Base-by-base conservation (phyloP, 306 rosid genomes). In the Corylus americana region DNA sequence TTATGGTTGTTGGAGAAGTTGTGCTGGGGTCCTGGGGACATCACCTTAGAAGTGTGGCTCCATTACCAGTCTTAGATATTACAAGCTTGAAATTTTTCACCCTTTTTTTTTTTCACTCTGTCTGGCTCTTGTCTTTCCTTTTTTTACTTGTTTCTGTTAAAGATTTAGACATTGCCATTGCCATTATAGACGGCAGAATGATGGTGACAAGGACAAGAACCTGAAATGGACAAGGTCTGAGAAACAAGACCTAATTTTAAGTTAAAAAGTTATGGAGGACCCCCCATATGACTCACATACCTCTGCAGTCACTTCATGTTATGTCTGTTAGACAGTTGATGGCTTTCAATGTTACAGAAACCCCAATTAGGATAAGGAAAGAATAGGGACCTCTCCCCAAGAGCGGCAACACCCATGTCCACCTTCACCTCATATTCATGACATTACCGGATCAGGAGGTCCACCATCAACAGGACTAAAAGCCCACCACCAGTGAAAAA, bases 401-500 rank as follows among this genome's bases (percentile, higher is more conserved):
- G 51, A 49, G 2, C 76, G 35, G 70, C 7, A 57, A 71, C 74
- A 61, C 37, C 73, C 82, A 74, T 55, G 66, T 67, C 74, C 80
- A 78, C 69, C 51, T 71, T 17, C 50, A 44, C 83, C 42, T 31
- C 37, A 22, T 61, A 4, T 76, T 62, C 27, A 50, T 72, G 77
- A 75, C 75, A 62, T 16, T 68, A 63, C 81, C 61, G 53, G 7
- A 58, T 64, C 70, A 55, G 13, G 53, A 70, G 88, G 86, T 83
- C 94, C 90, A 83, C 87, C 82, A 82, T 42, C 39, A 80, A 76
- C 39, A 70, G 55, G 81, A 81, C 87, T 3, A 48, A 5, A n/a
- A 71, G 77, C 69, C 61, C 61, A 50, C 61, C 69, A 74, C 53
- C 49, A 47, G 62, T 64, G 73, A 76, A 71, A 77, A 59, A 37